These are phyloP conservation scores for Candida alai DNA, from an alignment of 805 yeast species.

Conservation along the genomic window DNA sequence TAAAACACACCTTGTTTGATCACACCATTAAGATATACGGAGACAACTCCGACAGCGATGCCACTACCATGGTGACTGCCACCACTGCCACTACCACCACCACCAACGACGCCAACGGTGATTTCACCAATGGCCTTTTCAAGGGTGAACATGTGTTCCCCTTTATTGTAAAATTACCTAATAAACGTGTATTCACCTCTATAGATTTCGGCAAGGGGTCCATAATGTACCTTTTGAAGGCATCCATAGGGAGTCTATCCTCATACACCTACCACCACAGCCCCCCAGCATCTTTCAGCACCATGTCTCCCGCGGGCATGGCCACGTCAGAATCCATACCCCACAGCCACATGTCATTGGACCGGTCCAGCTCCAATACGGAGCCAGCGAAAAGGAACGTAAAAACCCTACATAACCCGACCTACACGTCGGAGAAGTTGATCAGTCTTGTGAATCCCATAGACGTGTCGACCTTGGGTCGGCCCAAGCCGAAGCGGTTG, in stretches of 20 bases:
- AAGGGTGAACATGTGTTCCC: constrained; percentile 89
- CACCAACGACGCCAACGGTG: constrained; percentile 16
- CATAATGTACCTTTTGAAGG: constrained; percentile 60
- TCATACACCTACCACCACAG: constrained; percentile 5
- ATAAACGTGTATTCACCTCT: constrained; percentile 65
- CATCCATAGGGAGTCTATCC: constrained; percentile 34
- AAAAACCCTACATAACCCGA: constrained; percentile 24
- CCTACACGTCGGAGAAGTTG: constrained; percentile 49
- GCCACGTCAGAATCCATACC: constrained; percentile 1
- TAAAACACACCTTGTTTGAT: constrained; percentile 50
- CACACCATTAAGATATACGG: constrained; percentile 62
- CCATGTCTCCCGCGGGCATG: constrained; percentile 4
- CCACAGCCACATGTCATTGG: no score
- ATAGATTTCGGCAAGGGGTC: constrained; percentile 85
- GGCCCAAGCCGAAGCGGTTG: constrained; percentile 63
- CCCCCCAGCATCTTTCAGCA: neutral
- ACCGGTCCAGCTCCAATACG: constrained; percentile 11
- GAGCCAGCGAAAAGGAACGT: constrained; percentile 17
- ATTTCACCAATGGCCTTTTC: constrained; percentile 47
- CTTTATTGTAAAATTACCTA: constrained; percentile 77
- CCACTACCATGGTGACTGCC: constrained; percentile 9
- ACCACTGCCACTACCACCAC: neutral
- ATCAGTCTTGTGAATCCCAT: constrained; percentile 67
- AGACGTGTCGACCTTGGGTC: constrained; percentile 63
- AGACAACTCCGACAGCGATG: constrained; percentile 15